Evolutionary conservation across 192 early-diverging fungal species (phyloP).

Genomic region (Jimgerdemannia lactiflua): DNA sequence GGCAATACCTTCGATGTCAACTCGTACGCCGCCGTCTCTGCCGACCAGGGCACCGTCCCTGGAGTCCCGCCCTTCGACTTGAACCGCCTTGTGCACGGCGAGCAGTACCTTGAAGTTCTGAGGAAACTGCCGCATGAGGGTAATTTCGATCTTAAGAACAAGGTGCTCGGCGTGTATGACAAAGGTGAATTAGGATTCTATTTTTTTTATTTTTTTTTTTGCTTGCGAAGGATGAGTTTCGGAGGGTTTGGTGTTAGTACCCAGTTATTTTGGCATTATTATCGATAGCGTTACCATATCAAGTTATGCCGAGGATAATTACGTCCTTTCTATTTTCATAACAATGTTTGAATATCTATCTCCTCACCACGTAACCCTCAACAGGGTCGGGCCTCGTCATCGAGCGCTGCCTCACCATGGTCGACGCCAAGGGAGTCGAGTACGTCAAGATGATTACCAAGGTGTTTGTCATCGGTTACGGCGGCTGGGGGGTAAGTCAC

Average conservation of each 20-base stretch:
- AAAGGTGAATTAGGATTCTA: conserved; percentile 35
- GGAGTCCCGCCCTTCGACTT: conserved; percentile 65
- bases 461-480: conserved; percentile 67
- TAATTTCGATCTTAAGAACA: conserved; percentile 52
- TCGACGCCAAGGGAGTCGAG: conserved; percentile 48
- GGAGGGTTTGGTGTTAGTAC: too few relatives aligned
- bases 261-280: too few relatives aligned
- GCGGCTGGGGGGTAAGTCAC: conserved; percentile 57
- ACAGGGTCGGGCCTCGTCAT: conserved; percentile 61
- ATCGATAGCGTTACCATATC: too few relatives aligned
- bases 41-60: conserved; percentile 33
- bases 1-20: conserved; percentile 52
- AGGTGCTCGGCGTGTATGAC: conserved; percentile 66
- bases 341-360: too few relatives aligned
- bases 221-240: too few relatives aligned
- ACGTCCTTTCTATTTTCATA: too few relatives aligned
- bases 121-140: conserved; percentile 58
- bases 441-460: conserved; percentile 45
- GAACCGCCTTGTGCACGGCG: conserved; percentile 73
- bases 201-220: too few relatives aligned
- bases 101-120: conserved; percentile 62
- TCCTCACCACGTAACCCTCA: background rate
- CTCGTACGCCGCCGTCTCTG: conserved; percentile 41
- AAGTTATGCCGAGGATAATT: too few relatives aligned
- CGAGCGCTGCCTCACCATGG: conserved; percentile 48